Base-by-base conservation (phyloP, 306 rosid species). In the Quercus mongolica region DNA sequence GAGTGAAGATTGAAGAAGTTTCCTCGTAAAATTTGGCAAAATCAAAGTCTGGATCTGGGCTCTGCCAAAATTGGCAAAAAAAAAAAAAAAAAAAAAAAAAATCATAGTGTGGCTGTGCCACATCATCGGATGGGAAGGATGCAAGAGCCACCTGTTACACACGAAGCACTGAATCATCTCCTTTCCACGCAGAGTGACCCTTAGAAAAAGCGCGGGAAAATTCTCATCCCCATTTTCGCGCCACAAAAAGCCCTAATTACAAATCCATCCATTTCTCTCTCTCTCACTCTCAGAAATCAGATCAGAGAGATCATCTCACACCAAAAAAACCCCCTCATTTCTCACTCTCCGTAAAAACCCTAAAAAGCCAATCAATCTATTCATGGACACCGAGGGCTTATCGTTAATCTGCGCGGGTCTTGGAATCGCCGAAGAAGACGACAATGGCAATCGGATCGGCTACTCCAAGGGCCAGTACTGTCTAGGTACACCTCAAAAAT, bases 341-440 rank as follows among this genome's bases (percentile, higher is more conserved):
- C 19, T 46, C 71, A 25, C 46, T 20, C 49, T 56, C 69, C 56
- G 31, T 62, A 52, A 55, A 62, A 64, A 51, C 28, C 78, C 21
- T 33, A 28, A 21, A 15, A 35, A 6, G 6, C 9, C 41, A 35
- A 19, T 68, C 52, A 74, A 77, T 52, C 28, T 65, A 12, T 67
- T 35, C 74, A 90, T 90, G 95, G 97, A 88, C 65, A 83, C 87
- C 55, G 96, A 95, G 64, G 97, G 97, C 35, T 86, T 95, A 72
- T 95, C 94, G 13, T 77, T 78, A 80, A 90, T 90, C 81, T 94
- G 97, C 77, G 90, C 84, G 64, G 95, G 95, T 35, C 84, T 95
- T 18, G 99, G 99, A 57, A 20, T 74, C 69, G 65, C 78, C 17
- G 90, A 88, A 61, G 92, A 90, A 26, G 95, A 94, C 51, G 82